Percentiles rank a stretch among this genome's conserved stretches.
phyloP scores from a whole-genome alignment of 768 basidiomycete species.

The Hortiboletus flavorubellus region DNA sequence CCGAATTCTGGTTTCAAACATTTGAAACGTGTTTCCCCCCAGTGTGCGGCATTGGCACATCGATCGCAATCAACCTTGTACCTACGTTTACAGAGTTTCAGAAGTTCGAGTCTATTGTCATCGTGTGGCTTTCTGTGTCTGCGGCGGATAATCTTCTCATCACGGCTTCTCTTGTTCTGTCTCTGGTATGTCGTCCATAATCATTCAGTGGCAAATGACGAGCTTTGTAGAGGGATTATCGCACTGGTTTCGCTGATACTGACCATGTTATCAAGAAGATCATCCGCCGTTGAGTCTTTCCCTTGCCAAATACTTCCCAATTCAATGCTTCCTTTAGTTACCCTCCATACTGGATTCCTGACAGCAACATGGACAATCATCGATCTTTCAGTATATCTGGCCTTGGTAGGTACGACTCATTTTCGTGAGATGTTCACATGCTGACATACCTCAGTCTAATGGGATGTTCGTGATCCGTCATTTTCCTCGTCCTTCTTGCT shows the following conservation, averaged over 20 bases:
- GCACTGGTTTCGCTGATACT: constrained; percentile 36
- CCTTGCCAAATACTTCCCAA: neutral
- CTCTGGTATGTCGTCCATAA: constrained; percentile 35
- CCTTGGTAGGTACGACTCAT: constrained; percentile 11
- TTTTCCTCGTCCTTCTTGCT: neutral
- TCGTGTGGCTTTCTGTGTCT: constrained; percentile 44
- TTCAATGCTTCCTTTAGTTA: constrained; percentile 25
- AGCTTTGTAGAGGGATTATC: constrained; percentile 30
- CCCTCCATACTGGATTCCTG: constrained; percentile 38
- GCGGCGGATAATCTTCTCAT: constrained; percentile 48
- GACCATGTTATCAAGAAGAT: constrained; percentile 38
- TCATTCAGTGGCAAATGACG: neutral
- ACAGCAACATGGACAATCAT: constrained; percentile 37
- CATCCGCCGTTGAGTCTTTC: constrained; percentile 26
- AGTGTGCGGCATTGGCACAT: constrained; percentile 32
- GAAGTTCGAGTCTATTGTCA: constrained; percentile 30
- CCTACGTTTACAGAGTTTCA: constrained; percentile 28
- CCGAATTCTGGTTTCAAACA: neutral
- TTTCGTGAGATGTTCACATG: neutral
- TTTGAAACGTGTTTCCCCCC: neutral
- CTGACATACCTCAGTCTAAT: constrained; percentile 19
- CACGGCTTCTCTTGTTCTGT: constrained; percentile 39
- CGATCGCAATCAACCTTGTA: constrained; percentile 29
- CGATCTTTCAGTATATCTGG: constrained; percentile 31
- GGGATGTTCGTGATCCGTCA: constrained; percentile 12